phyloP scores from a whole-genome alignment of 108 stramenopile genomes.

The Fragilaria radians region DNA sequence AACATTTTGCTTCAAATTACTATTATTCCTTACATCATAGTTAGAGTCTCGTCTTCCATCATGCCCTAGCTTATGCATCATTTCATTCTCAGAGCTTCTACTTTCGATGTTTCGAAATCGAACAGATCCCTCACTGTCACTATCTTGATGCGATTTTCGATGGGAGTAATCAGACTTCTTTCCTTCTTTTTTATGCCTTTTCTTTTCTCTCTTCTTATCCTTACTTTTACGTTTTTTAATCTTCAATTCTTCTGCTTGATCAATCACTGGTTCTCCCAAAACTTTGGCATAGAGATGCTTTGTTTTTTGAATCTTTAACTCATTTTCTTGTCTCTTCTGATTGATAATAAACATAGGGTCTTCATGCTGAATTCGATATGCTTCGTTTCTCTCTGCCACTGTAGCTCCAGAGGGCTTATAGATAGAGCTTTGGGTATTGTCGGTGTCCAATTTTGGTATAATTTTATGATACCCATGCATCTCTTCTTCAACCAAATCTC shows the following conservation, averaged over 20 bases:
- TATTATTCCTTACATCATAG: constrained; percentile 6
- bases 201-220: constrained; percentile 13
- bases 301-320: constrained; percentile 46
- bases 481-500: constrained; percentile 59
- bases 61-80: not conserved
- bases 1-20: not conserved
- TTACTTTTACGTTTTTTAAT: constrained; percentile 20
- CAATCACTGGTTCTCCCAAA: constrained; percentile 11
- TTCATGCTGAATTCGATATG: constrained; percentile 68
- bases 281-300: constrained; percentile 56
- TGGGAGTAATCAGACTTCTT: not conserved
- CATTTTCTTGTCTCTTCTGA: constrained; percentile 30
- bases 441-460: constrained; percentile 21
- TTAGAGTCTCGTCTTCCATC: constrained; percentile 3
- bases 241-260: not conserved
- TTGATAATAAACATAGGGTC: constrained; percentile 82
- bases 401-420: constrained; percentile 11
- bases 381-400: constrained; percentile 56
- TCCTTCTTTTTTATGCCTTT: constrained; percentile 4
- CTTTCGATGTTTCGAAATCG: constrained; percentile 8
- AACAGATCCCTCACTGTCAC: constrained; percentile 1
- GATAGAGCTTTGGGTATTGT: not conserved
- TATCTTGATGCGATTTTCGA: constrained; percentile 6
- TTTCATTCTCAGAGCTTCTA: constrained; percentile 6
- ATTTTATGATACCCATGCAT: constrained; percentile 50